These are phyloP conservation scores for Stylosanthes scabra DNA, from an alignment of 331 rosid genomes.

Conservation along the genomic window DNA sequence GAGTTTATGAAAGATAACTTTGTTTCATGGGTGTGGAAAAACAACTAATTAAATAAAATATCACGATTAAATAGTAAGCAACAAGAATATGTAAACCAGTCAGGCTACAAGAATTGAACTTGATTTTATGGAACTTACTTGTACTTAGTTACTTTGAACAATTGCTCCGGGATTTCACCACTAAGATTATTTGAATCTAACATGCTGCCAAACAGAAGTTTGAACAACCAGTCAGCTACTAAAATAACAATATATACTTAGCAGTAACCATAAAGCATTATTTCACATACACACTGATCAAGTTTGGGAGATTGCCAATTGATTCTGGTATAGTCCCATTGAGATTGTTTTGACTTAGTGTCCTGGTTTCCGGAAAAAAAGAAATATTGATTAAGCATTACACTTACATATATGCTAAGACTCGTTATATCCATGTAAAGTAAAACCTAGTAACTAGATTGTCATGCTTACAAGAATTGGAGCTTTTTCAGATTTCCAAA, in stretches of 20 bases:
- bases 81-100: conserved; percentile 9
- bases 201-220: conserved; percentile 63
- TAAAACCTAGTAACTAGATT: conserved; percentile 30
- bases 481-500: conserved; percentile 77
- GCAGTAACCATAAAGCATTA: conserved; percentile 33
- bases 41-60: neutral
- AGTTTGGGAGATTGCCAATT: conserved; percentile 58
- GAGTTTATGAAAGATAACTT: neutral
- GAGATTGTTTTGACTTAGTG: conserved; percentile 77
- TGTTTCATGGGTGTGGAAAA: conserved; percentile 8
- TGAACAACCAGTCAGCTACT: conserved; percentile 45
- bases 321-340: conserved; percentile 85
- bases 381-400: conserved; percentile 32
- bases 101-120: conserved; percentile 7
- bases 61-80: conserved; percentile 9
- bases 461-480: conserved; percentile 80
- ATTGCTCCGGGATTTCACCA: conserved; percentile 73
- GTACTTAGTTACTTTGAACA: conserved; percentile 66
- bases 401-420: conserved; percentile 21
- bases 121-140: conserved; percentile 47
- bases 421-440: conserved; percentile 31
- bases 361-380: conserved; percentile 61
- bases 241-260: conserved; percentile 12
- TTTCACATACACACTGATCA: conserved; percentile 71
- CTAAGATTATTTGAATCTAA: conserved; percentile 74